Percentiles rank a stretch among this genome's conserved stretches.
These are phyloP conservation scores for Rubus idaeus DNA, from an alignment of 306 rosid genomes.

Conservation along the genomic window DNA sequence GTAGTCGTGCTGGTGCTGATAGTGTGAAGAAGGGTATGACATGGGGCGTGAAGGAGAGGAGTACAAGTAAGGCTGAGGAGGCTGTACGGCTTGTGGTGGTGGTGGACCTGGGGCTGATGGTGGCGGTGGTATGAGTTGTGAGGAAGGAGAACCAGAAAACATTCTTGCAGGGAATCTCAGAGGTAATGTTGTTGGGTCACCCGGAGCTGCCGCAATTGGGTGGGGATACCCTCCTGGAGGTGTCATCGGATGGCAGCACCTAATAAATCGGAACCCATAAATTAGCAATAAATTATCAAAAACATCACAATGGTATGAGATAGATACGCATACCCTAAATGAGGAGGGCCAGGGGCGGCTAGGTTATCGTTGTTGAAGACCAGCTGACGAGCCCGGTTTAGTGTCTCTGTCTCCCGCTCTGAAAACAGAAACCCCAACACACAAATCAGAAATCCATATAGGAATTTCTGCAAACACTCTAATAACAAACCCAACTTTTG, in stretches of 20 bases:
- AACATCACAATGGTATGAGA: neutral
- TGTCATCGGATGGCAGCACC: constrained; percentile 72
- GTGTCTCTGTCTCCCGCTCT: constrained; percentile 99
- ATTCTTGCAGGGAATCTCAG: constrained; percentile 72
- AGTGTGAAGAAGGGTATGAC: constrained; percentile 44
- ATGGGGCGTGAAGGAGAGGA: constrained; percentile 52
- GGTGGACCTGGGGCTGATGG: constrained; percentile 13
- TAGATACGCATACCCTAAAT: constrained; percentile 54
- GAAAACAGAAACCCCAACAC: constrained; percentile 32
- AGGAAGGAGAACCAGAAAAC: constrained; percentile 62
- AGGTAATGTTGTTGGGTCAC: constrained; percentile 57
- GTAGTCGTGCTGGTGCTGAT: constrained; percentile 58
- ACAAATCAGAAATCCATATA: constrained; percentile 27
- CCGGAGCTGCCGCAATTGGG: constrained; percentile 34
- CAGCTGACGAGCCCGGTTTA: constrained; percentile 92
- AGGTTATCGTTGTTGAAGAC: constrained; percentile 79
- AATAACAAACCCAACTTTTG: constrained; percentile 1
- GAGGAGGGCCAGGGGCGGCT: constrained; percentile 59
- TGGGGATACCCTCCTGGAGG: constrained; percentile 56
- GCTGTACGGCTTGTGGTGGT: constrained; percentile 30
- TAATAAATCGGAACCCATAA: constrained; percentile 7
- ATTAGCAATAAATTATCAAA: neutral
- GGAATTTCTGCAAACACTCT: neutral
- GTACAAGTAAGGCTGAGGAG: constrained; percentile 49
- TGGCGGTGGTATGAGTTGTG: constrained; percentile 44